phyloP scores from a whole-genome alignment of 371 early-diverging fungal genomes.

The Mucor ambiguus region DNA sequence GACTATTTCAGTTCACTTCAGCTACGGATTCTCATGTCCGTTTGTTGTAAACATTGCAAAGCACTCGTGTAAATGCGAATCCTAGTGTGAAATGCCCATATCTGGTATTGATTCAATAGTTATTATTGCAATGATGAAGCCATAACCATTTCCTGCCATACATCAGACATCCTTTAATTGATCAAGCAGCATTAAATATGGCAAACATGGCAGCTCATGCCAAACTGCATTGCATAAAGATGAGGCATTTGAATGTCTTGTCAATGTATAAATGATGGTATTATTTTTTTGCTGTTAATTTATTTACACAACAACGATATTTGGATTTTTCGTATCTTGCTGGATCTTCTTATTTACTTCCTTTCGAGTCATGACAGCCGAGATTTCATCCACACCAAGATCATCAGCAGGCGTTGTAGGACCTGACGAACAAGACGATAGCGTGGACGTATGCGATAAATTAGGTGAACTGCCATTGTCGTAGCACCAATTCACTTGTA shows the following conservation, averaged over 20 bases:
- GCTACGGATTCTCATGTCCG: too few relatives aligned
- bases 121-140: too few relatives aligned
- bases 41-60: too few relatives aligned
- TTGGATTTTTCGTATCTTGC: slow-evolving; percentile 5
- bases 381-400: slow-evolving; percentile 8
- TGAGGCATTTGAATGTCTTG: neutral
- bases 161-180: too few relatives aligned
- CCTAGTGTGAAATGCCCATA: too few relatives aligned
- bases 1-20: too few relatives aligned
- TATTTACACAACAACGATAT: slow-evolving; percentile 15
- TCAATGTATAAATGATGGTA: neutral
- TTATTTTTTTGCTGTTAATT: neutral
- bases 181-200: neutral
- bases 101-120: too few relatives aligned
- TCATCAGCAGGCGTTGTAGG: slow-evolving; percentile 20
- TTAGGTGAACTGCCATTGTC: slow-evolving; percentile 12
- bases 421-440: slow-evolving; percentile 2
- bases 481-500: neutral
- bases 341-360: slow-evolving; percentile 8
- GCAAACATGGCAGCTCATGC: too few relatives aligned
- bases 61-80: too few relatives aligned
- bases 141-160: too few relatives aligned
- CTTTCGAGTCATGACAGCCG: slow-evolving; percentile 12
- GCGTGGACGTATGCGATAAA: neutral
- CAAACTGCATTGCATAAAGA: too few relatives aligned